Percentiles rank a stretch among this genome's conserved stretches.
These are phyloP conservation scores for Cordyceps cicadae DNA, from an alignment of 2,329 filamentous ascomycete genomes.

Conservation along the genomic window DNA sequence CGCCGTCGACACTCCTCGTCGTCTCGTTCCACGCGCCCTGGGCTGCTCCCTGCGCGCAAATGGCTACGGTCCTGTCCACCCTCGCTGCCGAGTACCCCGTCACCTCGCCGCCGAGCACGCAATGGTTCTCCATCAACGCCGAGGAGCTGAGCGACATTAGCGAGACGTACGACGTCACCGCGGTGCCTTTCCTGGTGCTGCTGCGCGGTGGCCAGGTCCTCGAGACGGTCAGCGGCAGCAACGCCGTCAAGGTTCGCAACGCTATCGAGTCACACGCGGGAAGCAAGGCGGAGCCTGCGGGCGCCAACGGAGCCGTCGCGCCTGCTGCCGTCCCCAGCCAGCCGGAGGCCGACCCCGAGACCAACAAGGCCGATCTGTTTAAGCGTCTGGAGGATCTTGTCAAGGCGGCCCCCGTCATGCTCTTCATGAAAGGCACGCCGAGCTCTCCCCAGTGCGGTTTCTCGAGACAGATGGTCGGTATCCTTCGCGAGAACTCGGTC, in stretches of 20 bases:
- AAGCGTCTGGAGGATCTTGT: slow-evolving; percentile 75
- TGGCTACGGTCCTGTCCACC: slow-evolving; percentile 76
- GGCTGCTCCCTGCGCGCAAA: slow-evolving; percentile 93
- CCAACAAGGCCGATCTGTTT: slow-evolving; percentile 76
- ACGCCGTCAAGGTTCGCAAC: slow-evolving; percentile 73
- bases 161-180: slow-evolving; percentile 87
- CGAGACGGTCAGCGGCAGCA: slow-evolving; percentile 83
- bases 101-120: slow-evolving; percentile 56
- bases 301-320: slow-evolving; percentile 25
- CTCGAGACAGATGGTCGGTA: slow-evolving; percentile 76
- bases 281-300: slow-evolving; percentile 26
- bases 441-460: slow-evolving; percentile 86
- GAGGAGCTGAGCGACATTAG: slow-evolving; percentile 89
- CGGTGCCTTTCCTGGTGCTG: slow-evolving; percentile 86
- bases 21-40: slow-evolving; percentile 95
- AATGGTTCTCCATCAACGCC: slow-evolving; percentile 86
- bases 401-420: slow-evolving; percentile 93
- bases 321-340: slow-evolving; percentile 38
- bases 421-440: slow-evolving; percentile 98
- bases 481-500: slow-evolving; percentile 81
- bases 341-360: slow-evolving; percentile 37
- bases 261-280: slow-evolving; percentile 78
- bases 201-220: slow-evolving; percentile 66
- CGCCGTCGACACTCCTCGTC: slow-evolving; percentile 64
- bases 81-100: slow-evolving; percentile 80